Conservation (phyloP, 78 protist species). For the Dictyostelium citrinum region DNA sequence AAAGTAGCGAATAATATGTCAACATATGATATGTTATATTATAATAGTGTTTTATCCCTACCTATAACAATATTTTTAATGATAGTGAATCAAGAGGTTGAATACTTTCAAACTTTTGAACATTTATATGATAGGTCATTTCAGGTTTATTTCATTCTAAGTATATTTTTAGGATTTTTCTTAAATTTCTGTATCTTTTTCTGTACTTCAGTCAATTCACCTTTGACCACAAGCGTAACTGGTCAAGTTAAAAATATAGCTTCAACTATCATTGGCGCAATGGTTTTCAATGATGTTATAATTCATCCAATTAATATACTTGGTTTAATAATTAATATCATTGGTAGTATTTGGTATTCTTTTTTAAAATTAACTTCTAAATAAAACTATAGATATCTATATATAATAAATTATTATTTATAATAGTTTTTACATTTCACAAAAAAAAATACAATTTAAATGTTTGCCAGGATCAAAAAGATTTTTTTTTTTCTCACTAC, state of each 20-base stretch:
- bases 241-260: constrained; percentile 59
- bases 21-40: constrained; percentile 64
- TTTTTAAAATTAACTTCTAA: constrained; percentile 8
- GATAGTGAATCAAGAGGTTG: neutral
- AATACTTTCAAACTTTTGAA: neutral
- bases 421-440: no score
- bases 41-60: constrained; percentile 43
- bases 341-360: constrained; percentile 67
- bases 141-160: constrained; percentile 18
- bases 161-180: constrained; percentile 45
- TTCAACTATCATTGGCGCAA: constrained; percentile 31
- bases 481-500: no score
- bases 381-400: no score
- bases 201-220: constrained; percentile 57
- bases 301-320: constrained; percentile 54
- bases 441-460: no score
- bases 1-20: constrained; percentile 34
- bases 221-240: constrained; percentile 55
- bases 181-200: constrained; percentile 65
- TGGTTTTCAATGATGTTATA: constrained; percentile 41
- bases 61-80: constrained; percentile 25
- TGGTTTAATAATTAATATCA: constrained; percentile 25
- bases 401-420: no score
- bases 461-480: no score
- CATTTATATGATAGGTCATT: constrained; percentile 7